Percentiles rank a stretch among this genome's conserved stretches.
Evolutionary conservation across 192 early-diverging fungal genomes (phyloP).

Genomic region (Coemansia sp.): DNA sequence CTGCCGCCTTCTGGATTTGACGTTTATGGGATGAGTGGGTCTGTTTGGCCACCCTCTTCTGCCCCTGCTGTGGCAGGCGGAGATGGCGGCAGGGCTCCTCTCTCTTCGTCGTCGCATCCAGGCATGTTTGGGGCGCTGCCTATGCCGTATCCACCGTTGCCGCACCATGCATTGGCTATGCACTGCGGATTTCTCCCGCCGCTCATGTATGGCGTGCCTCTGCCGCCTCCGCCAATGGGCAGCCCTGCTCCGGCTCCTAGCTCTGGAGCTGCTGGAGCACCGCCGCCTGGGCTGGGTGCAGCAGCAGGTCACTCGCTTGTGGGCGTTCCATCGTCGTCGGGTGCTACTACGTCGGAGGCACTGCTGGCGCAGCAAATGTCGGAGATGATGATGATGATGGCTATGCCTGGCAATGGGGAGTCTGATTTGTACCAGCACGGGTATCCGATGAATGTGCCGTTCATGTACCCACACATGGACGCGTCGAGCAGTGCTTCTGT

Average conservation of each 20-base stretch:
- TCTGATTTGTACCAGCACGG: conserved; percentile 29
- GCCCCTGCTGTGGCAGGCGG: conserved; percentile 4
- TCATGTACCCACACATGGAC: conserved; percentile 43
- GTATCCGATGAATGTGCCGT: conserved; percentile 21
- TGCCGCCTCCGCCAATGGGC: conserved; percentile 11
- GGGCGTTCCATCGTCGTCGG: background rate
- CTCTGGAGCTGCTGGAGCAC: background rate
- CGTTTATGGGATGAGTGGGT: conserved; percentile 6
- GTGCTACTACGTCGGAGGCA: background rate
- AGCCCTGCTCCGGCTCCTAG: background rate
- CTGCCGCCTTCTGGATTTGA: conserved; percentile 21
- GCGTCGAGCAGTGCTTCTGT: conserved; percentile 36
- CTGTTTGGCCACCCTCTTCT: background rate
- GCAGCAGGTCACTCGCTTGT: background rate
- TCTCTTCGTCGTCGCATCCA: conserved; percentile 6
- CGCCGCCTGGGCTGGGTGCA: background rate
- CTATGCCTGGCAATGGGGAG: conserved; percentile 3
- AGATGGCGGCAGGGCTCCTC: background rate
- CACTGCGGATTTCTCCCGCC: conserved; percentile 43
- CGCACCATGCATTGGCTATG: conserved; percentile 29
- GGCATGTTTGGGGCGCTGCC: conserved; percentile 40
- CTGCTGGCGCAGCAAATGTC: background rate
- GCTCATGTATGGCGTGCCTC: conserved; percentile 42
- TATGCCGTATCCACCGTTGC: conserved; percentile 28
- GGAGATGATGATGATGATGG: conserved; percentile 8